Evolutionary conservation across 2,329 filamentous ascomycete genomes (phyloP), one percentile per base, ranked within the genome.

Genomic region (Xylaria sp.): DNA sequence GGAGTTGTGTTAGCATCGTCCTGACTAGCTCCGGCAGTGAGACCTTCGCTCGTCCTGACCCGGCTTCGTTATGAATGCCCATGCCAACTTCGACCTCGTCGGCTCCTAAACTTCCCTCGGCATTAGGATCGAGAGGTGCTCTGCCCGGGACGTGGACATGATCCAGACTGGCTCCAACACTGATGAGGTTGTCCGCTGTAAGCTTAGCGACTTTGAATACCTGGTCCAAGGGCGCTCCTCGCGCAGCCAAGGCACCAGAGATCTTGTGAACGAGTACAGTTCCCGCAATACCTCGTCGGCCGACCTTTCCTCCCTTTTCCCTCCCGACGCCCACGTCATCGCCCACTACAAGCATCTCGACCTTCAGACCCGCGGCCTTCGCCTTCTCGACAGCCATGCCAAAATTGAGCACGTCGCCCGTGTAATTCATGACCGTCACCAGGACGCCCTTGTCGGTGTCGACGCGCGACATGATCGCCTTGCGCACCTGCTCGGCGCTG

Each of bases 351-450:
- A 96, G 88, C 90, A 97, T 96, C 75, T 96, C 91, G 0, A 92
- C 91, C 17, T 87, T 79, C 23, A 92, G 78, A 0, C 92, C 94
- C 0, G 87, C 86, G 1, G 92, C 92, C 61, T 90, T 89, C 15
- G 93, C 93, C 80, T 97, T 97, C 77, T 97, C 94, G 8, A 95
- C 92, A 0, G 90, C 94, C 85, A 97, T 90, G 58, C 93, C 94
- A 74, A 97, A 97, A 79, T 97, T 96, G 69, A 97, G 84, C 57
- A 97, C 87, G 75, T 94, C 91, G 38, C 91, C 91, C 1, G 92
- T 96, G 77, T 96, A 96, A 77, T 97, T 97, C 92, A 96, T 97
- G 31, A 96, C 91, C 5, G 94, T 89, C n/a, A 97, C 90, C 42
- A 97, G 77, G 1, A 97, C 90, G 23, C 94, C 94, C 65, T 87